Percentiles rank a stretch among this genome's conserved stretches.
phyloP scores from a whole-genome alignment of 139 green algal species.

The Mesostigma viride region DNA sequence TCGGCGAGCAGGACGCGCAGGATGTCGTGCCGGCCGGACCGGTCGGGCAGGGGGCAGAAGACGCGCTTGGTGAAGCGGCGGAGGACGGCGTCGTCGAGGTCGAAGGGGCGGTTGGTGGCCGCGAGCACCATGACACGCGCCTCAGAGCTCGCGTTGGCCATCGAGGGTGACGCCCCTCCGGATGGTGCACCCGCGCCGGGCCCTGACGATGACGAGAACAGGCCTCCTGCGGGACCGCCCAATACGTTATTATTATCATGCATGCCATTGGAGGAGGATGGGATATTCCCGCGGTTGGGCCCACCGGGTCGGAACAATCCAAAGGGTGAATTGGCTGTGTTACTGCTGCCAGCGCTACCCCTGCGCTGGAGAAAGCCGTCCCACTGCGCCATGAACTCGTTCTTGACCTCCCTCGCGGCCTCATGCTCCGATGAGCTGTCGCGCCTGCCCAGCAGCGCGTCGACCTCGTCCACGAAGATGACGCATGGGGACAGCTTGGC shows the following conservation, averaged over 20 bases:
- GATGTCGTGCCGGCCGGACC: not conserved
- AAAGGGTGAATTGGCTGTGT: too few relatives aligned
- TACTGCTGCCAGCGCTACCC: too few relatives aligned
- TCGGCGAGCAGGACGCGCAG: not conserved
- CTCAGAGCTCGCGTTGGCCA: too few relatives aligned
- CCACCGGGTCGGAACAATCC: too few relatives aligned
- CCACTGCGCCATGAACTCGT: slow-evolving; percentile 50
- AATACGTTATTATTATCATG: too few relatives aligned
- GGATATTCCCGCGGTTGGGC: too few relatives aligned
- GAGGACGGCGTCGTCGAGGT: slow-evolving; percentile 55
- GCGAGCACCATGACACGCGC: slow-evolving; percentile 46
- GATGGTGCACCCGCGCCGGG: too few relatives aligned
- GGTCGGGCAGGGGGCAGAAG: not conserved
- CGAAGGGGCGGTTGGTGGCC: slow-evolving; percentile 52
- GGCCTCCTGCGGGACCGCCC: too few relatives aligned
- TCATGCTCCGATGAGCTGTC: slow-evolving; percentile 40
- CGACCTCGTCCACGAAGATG: slow-evolving; percentile 56
- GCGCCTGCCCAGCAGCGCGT: slow-evolving; percentile 27
- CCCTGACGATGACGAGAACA: too few relatives aligned
- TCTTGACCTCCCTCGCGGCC: slow-evolving; percentile 51
- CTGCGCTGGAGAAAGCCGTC: slow-evolving; percentile 36
- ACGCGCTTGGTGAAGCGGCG: slow-evolving; percentile 27
- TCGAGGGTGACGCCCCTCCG: too few relatives aligned
- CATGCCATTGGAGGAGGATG: too few relatives aligned
- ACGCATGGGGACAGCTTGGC: slow-evolving; percentile 51